These are phyloP conservation scores for Trichosporon faecale DNA, from an alignment of 1,284 basidiomycete genomes.

Conservation along the genomic window DNA sequence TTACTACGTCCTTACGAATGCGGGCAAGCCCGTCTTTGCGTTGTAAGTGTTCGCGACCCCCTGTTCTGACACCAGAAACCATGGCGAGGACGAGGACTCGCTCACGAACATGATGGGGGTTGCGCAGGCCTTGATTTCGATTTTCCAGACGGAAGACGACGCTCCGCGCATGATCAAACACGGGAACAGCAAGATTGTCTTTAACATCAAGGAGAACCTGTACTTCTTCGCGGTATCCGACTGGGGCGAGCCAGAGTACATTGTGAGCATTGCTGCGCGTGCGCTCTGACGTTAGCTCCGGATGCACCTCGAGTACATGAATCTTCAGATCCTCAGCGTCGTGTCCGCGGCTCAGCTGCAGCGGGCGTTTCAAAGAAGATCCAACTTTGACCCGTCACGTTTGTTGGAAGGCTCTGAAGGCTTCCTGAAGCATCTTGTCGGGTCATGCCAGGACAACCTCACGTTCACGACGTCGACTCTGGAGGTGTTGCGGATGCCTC, in stretches of 20 bases:
- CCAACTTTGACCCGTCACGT: constrained; percentile 85
- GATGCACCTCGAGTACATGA: constrained; percentile 88
- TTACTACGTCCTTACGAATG: constrained; percentile 89
- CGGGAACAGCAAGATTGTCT: constrained; percentile 74
- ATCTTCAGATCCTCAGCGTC: constrained; percentile 86
- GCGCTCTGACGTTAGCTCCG: constrained; percentile 65
- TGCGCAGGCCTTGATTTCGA: constrained; percentile 90
- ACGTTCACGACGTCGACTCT: constrained; percentile 76
- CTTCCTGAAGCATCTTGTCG: constrained; percentile 69
- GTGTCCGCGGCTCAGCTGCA: constrained; percentile 79
- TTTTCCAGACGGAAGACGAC: constrained; percentile 75
- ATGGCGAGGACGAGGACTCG: constrained; percentile 56
- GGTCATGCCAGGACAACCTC: constrained; percentile 70
- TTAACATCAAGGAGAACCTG: constrained; percentile 77
- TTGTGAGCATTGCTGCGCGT: constrained; percentile 60
- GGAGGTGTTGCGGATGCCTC: constrained; percentile 72
- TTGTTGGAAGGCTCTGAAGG: constrained; percentile 79
- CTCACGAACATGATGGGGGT: constrained; percentile 81
- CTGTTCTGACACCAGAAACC: constrained; percentile 22
- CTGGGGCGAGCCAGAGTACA: constrained; percentile 89
- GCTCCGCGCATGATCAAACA: constrained; percentile 60
- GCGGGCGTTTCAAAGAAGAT: constrained; percentile 78
- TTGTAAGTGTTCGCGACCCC: constrained; percentile 60
- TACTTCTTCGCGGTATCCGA: constrained; percentile 87
- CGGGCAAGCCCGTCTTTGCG: constrained; percentile 88